Percentiles rank a stretch among this genome's conserved stretches.
Conservation (phyloP, 2,329 filamentous ascomycete genomes). For the Arthrobotrys sinensis region DNA sequence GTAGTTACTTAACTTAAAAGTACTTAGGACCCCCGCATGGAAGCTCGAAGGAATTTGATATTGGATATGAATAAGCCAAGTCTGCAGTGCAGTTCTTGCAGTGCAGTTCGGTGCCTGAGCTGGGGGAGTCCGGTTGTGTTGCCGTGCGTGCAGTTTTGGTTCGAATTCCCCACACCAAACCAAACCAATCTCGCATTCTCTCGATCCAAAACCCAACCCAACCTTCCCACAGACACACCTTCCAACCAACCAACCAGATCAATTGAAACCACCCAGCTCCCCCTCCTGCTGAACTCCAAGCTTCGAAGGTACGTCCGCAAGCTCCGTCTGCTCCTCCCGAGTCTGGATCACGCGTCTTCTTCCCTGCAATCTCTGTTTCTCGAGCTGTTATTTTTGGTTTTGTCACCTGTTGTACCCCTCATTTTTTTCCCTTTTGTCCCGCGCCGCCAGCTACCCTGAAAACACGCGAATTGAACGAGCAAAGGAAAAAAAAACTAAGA, state of each 20-base stretch:
- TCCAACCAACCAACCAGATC: constrained; percentile 6
- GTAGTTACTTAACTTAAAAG: too few species aligned
- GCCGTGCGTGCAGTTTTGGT: not conserved
- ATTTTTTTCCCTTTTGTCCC: constrained; percentile 27
- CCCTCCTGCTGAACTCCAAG: constrained; percentile 6
- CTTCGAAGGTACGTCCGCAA: constrained; percentile 24
- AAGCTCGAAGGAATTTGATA: constrained; percentile 3
- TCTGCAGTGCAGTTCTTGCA: too few species aligned
- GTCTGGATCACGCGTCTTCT: constrained; percentile 10
- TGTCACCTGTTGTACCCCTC: constrained; percentile 11
- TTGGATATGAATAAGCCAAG: not conserved
- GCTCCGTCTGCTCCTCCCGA: not conserved
- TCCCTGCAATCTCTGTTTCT: constrained; percentile 14
- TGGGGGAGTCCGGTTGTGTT: not conserved
- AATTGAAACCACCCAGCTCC: constrained; percentile 9
- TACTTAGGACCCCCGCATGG: constrained; percentile 8
- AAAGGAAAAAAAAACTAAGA: not conserved
- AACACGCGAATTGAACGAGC: constrained; percentile 10
- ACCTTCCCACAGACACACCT: not conserved
- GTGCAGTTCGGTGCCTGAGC: not conserved
- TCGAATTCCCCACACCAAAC: constrained; percentile 7
- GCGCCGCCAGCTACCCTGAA: not conserved
- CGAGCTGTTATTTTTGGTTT: constrained; percentile 7
- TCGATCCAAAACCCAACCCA: constrained; percentile 13
- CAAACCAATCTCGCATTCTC: not conserved